phyloP scores from a whole-genome alignment of 1,284 basidiomycete genomes.

The Fistulina hepatica region DNA sequence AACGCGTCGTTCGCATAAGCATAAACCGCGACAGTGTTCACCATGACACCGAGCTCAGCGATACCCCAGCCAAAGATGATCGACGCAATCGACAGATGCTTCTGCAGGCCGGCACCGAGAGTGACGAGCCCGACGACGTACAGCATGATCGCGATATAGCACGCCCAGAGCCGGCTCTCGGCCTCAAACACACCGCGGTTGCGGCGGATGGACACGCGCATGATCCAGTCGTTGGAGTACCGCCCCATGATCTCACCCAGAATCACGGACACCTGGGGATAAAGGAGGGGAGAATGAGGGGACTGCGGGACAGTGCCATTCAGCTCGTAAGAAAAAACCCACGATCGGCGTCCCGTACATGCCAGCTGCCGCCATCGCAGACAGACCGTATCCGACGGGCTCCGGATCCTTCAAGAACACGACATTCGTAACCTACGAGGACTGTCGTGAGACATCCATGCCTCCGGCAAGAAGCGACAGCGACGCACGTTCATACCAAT shows the following conservation, averaged over 20 bases:
- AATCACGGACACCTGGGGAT: constrained; percentile 45
- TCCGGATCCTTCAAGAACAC: constrained; percentile 53
- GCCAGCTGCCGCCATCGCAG: constrained; percentile 40
- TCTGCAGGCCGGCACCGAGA: constrained; percentile 48
- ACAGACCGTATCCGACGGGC: constrained; percentile 50
- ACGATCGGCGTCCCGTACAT: constrained; percentile 58
- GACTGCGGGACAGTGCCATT: not conserved
- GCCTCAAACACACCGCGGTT: constrained; percentile 65
- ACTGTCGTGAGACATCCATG: not conserved
- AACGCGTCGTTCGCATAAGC: constrained; percentile 44
- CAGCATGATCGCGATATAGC: constrained; percentile 50
- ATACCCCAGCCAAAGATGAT: constrained; percentile 62
- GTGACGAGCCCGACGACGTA: constrained; percentile 56
- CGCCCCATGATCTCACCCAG: constrained; percentile 59
- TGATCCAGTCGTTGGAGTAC: constrained; percentile 58
- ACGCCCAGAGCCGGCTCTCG: constrained; percentile 59
- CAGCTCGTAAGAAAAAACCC: constrained; percentile 9
- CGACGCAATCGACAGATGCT: constrained; percentile 42
- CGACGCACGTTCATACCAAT: constrained; percentile 62
- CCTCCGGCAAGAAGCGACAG: not conserved
- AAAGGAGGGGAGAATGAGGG: too few species aligned
- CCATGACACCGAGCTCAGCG: constrained; percentile 47
- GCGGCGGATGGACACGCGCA: constrained; percentile 41
- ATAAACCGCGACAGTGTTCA: constrained; percentile 56
- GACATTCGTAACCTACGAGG: constrained; percentile 49